These are phyloP conservation scores for Syzygium jambos DNA, from an alignment of 345 rosid species.

Conservation along the genomic window DNA sequence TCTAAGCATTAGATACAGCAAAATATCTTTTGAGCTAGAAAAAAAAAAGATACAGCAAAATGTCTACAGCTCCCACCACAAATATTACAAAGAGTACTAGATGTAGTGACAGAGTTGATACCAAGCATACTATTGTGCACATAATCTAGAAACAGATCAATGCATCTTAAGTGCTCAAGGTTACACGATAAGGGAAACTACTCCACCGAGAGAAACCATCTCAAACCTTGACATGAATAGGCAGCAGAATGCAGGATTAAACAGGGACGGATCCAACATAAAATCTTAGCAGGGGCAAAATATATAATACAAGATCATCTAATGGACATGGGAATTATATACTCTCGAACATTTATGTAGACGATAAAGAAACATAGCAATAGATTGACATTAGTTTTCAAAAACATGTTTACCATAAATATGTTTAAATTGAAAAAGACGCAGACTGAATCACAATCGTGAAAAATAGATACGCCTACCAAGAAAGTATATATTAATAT, in stretches of 20 bases:
- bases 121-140: background rate
- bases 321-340: background rate
- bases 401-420: background rate
- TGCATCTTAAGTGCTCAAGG: background rate
- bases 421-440: background rate
- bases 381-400: background rate
- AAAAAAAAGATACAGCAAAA: background rate
- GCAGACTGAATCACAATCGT: background rate
- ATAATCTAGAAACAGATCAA: background rate
- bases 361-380: background rate
- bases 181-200: background rate
- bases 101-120: background rate
- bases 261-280: background rate
- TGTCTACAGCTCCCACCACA: background rate
- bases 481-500: background rate
- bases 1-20: background rate
- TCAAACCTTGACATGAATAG: background rate
- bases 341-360: background rate
- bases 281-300: background rate
- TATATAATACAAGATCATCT: background rate
- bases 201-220: background rate
- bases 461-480: background rate
- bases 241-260: background rate
- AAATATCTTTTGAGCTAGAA: background rate
- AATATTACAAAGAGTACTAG: background rate